Evolutionary conservation across 768 basidiomycete genomes (phyloP).

Genomic region (Tricholoma hemisulphureum): DNA sequence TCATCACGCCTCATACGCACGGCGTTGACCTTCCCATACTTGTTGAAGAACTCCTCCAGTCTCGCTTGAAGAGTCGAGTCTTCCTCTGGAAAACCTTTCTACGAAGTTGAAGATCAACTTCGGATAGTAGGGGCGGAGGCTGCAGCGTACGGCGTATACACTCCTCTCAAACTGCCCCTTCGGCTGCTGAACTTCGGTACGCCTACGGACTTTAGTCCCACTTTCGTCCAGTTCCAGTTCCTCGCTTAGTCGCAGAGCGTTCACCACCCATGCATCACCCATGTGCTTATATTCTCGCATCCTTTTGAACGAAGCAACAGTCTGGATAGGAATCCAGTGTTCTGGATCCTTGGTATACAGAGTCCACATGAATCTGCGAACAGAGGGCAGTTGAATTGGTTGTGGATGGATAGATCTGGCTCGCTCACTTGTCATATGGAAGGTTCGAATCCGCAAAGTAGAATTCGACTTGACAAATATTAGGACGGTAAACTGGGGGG

Average conservation of each 20-base stretch:
- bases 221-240: slow-evolving; percentile 74
- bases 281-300: slow-evolving; percentile 71
- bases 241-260: slow-evolving; percentile 54
- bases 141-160: slow-evolving; percentile 76
- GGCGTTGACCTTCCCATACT: slow-evolving; percentile 75
- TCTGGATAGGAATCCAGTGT: slow-evolving; percentile 88
- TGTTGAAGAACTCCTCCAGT: slow-evolving; percentile 76
- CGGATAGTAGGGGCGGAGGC: background rate
- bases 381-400: background rate
- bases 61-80: slow-evolving; percentile 62
- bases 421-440: slow-evolving; percentile 76
- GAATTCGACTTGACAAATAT: slow-evolving; percentile 69
- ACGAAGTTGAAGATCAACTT: slow-evolving; percentile 1
- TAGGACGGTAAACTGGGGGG: background rate
- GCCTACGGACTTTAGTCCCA: slow-evolving; percentile 70
- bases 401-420: background rate
- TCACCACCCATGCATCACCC: slow-evolving; percentile 68
- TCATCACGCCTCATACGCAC: slow-evolving; percentile 88
- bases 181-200: slow-evolving; percentile 72
- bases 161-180: slow-evolving; percentile 80
- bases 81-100: slow-evolving; percentile 89
- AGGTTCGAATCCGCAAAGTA: slow-evolving; percentile 98
- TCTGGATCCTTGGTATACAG: slow-evolving; percentile 75
- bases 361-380: slow-evolving; percentile 88
- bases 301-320: slow-evolving; percentile 90